Base-by-base conservation (phyloP, 2,329 filamentous ascomycete species). In the Chrysosporium queenslandicum region DNA sequence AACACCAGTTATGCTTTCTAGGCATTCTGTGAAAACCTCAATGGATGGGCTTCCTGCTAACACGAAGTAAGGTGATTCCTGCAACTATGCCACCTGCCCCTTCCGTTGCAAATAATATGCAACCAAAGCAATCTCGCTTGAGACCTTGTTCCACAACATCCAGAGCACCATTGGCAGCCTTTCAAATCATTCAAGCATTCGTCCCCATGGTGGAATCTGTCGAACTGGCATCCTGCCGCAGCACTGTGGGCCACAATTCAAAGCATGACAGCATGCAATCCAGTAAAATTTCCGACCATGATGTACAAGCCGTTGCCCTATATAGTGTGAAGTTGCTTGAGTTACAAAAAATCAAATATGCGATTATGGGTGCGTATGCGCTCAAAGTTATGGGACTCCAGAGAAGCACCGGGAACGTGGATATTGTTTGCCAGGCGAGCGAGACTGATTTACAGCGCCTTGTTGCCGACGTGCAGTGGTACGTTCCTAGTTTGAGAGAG, bases 251-350 rank as follows among this genome's bases (percentile, higher is more conserved):
- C 9, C 40, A 41, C 20, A 25, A 47, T 30, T 41, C 53, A 25
- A 40, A 52, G 12, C 34, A 47, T 4, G 48, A 47, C 21, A n/a
- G 42, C 14, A 32, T 21, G 36, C 42, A 41, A 16, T 41, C 29
- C 20, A 46, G 39, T 12, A n/a, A 18, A 9, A n/a, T 48, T 21
- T 40, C 41, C 3, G 12, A 18, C 1, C 18, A 49, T 16, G 51
- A 54, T 21, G 12, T 54, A 7, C 11, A 34, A 8, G 46, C 53
- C 34, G 48, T 42, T 3, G 47, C 48, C n/a, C 23, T 51, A 5
- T 51, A 30, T 36, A 46, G 23, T 7, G 34, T 11, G 14, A 12
- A 16, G 5, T 14, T 41, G 37, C 18, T 54, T 18, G 16, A 50
- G 7, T 21, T n/a, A 12, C 16, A 41, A 2, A 20, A 45, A 2